Base-by-base conservation (phyloP, 169 alveolate genomes). In the Plasmodium knowlesi region DNA sequence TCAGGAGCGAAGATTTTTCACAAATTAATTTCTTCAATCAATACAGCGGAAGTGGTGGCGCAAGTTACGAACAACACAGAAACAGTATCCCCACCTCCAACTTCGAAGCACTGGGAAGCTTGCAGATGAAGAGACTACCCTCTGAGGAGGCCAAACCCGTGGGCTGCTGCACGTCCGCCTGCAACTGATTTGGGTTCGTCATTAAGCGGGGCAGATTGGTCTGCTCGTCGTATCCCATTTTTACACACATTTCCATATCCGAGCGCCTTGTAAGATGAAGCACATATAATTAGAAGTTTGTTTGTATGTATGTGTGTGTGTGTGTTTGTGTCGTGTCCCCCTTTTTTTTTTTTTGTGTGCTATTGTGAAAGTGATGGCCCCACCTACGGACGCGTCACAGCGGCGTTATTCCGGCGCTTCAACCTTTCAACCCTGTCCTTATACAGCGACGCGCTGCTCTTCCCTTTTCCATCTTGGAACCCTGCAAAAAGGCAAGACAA, bases 101-200 rank as follows among this genome's bases (percentile, higher is more conserved):
- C 28, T 91, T 91, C 53, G 83, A 82, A 10, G 25, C 70, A 37
- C 30, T 79, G 32, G 92, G 89, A 81, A 91, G 92, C 32, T 14
- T 82, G 30, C 95, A 91, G 61, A 8, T 91, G 34, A 91, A 91
- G 78, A 91, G 95, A 82, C 14, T 91, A 39, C 92, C 92, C 74
- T 91, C 95, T 72, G 95, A 91, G 76, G 95, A 91, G 50, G 34
- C 79, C 78, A 82, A 80, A 50, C 95, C 95, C 2, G 92, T 82
- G 30, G 95, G 95, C 72, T 91, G 95, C 30, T 91, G 91, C 41
- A 39, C 94, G 0, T 25, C 83, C 70, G 37, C 86, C 25, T 91
- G 95, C 70, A 81, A 50, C 14, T 91, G 74, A 82, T n/a, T n/a
- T 43, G 43, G 30, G 50, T 43, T 19, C 34, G 32, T 22, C n/a